phyloP scores from a whole-genome alignment of 495 filamentous ascomycete species.

The Mycothermus thermophilus region DNA sequence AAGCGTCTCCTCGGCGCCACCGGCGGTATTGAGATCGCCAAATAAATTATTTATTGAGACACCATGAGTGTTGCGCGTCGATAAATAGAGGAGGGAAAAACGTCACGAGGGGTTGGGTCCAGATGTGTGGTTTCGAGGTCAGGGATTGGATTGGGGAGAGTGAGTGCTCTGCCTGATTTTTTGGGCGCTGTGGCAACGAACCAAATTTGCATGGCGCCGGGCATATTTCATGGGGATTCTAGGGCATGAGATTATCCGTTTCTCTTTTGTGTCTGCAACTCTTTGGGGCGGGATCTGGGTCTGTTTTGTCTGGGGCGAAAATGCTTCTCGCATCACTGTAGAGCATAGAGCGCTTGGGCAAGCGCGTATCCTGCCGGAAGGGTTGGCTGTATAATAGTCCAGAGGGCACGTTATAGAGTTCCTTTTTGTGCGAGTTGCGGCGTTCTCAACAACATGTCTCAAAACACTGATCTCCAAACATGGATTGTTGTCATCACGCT shows the following conservation, averaged over 20 bases:
- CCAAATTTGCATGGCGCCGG: too few species aligned
- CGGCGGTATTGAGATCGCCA: slow-evolving; percentile 65
- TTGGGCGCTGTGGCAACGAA: too few species aligned
- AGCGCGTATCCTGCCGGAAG: slow-evolving; percentile 11
- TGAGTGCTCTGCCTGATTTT: too few species aligned
- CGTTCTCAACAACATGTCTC: too few species aligned
- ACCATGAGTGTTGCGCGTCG: background rate
- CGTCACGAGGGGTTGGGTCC: background rate
- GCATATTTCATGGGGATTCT: too few species aligned
- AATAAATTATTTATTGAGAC: slow-evolving; percentile 25
- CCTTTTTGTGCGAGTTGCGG: background rate
- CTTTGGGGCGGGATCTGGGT: slow-evolving; percentile 13
- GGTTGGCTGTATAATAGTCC: slow-evolving; percentile 16
- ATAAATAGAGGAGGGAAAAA: background rate
- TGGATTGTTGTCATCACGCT: too few species aligned
- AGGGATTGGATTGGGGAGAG: too few species aligned
- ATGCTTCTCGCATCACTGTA: slow-evolving; percentile 11
- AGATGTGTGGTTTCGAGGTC: background rate
- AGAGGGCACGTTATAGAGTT: slow-evolving; percentile 10
- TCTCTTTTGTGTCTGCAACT: slow-evolving; percentile 10
- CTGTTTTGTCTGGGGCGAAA: slow-evolving; percentile 13
- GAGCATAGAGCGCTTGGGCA: slow-evolving; percentile 19
- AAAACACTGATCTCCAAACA: too few species aligned
- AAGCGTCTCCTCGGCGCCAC: slow-evolving; percentile 45
- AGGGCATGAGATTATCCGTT: too few species aligned